Evolutionary conservation across 2,329 filamentous ascomycete species (phyloP).

Genomic region (Talaromyces sp.): DNA sequence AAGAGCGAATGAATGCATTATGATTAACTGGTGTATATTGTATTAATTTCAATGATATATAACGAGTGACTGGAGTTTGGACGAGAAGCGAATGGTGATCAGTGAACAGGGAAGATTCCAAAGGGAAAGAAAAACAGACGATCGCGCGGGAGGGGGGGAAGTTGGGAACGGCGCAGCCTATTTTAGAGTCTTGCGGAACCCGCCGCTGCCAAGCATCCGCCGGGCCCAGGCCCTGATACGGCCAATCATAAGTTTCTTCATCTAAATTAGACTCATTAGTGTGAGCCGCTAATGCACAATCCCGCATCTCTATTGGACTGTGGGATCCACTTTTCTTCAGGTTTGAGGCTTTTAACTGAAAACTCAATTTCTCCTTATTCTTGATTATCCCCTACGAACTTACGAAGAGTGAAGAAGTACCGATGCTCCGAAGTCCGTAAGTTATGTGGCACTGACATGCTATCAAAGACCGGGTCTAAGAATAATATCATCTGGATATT

Average conservation of each 20-base stretch:
- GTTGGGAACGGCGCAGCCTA: not conserved
- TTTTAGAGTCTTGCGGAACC: not conserved
- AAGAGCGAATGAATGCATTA: not conserved
- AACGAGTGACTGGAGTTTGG: not conserved
- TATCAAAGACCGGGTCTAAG: too few relatives aligned
- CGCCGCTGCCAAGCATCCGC: not conserved
- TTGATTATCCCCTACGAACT: not conserved
- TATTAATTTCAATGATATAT: not conserved
- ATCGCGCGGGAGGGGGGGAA: not conserved
- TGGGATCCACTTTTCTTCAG: not conserved
- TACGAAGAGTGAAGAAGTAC: too few relatives aligned
- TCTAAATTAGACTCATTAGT: not conserved
- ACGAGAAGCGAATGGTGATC: not conserved
- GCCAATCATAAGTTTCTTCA: not conserved
- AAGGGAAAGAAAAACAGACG: not conserved
- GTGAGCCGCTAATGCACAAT: not conserved
- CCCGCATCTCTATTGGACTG: not conserved
- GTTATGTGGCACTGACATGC: too few relatives aligned
- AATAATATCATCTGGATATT: too few relatives aligned
- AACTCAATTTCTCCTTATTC: not conserved
- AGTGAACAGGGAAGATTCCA: not conserved
- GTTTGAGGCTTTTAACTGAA: not conserved
- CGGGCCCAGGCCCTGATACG: not conserved
- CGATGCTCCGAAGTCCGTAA: too few relatives aligned
- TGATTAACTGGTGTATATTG: not conserved